Evolutionary conservation across 192 early-diverging fungal species (phyloP), one percentile per base, ranked within the genome.

Genomic region (Chytriomyces sp.): DNA sequence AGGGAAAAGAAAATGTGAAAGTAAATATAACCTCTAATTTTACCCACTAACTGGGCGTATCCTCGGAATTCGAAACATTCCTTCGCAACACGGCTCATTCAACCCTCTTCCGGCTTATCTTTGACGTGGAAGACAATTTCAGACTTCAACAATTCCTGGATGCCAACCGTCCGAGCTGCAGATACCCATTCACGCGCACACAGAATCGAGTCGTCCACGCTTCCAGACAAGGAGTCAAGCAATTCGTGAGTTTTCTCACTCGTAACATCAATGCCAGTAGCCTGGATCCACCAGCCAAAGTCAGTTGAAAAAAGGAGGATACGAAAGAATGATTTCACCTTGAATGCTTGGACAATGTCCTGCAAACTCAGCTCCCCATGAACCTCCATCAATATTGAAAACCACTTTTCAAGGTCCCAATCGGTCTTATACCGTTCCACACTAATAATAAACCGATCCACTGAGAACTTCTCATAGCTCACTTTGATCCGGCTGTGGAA

Each of bases 171-270:
- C 10, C 68, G 37, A 25, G 68, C 68, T 39, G 38, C 57, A 31
- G 33, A 38, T 32, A 70, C 30, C 68, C 68, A 70, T 31, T 70
- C 68, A 32, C 57, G n/a, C 14, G 56, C 32, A 59, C 57, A 54
- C 25, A 40, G 38, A 6, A 70, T 14, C 2, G 68, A 32, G 31
- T 70, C 28, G 17, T 2, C 10, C 53, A 17, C 33, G 17, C 32
- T 39, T 17, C 56, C 68, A 5, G 55, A n/a, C 26, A 70, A 32
- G 22, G 2, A n/a, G 12, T 54, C 4, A 6, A 70, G 38, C 3
- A 70, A 19, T 5, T 70, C 68, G 26, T 38, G 6, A 14, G 57
- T 31, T 22, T 52, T 7, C 22, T 57, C 68, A 34, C 10, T 31
- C n/a, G 53, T 32, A 38, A 59, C 68, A 25, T 70, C 68, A 8